phyloP scores from a whole-genome alignment of 148 eudicot species.

The Pharnaceum exiguum region DNA sequence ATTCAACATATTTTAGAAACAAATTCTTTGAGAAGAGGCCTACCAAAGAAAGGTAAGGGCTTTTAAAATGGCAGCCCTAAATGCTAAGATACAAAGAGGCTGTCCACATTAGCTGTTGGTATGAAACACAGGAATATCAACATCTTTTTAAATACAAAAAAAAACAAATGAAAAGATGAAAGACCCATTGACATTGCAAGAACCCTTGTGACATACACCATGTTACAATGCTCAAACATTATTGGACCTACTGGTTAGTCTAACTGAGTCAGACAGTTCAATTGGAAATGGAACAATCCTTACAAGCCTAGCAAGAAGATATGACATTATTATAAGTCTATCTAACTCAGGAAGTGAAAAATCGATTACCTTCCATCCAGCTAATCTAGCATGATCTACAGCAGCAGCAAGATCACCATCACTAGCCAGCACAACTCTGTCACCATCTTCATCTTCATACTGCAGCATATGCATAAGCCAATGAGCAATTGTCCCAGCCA shows the following conservation, averaged over 20 bases:
- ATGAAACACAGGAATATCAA: no score
- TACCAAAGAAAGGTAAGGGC: no score
- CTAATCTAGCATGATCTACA: conserved; percentile 82
- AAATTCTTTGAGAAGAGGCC: no score
- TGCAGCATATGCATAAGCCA: conserved; percentile 24
- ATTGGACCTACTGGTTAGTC: background rate
- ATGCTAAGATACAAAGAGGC: no score
- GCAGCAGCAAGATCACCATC: conserved; percentile 94
- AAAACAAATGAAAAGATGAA: no score
- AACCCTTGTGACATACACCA: no score
- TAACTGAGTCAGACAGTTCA: background rate
- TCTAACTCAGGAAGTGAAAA: background rate
- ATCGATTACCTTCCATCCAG: conserved; percentile 82
- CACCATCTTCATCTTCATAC: conserved; percentile 97
- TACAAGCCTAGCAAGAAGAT: background rate
- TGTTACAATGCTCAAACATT: no score
- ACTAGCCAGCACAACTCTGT: conserved; percentile 76
- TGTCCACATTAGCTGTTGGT: no score
- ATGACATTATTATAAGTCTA: background rate
- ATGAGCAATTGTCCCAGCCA: background rate
- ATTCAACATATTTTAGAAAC: no score
- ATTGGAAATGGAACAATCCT: background rate
- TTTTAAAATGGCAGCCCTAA: no score
- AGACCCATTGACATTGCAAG: no score
- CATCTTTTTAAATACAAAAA: no score